Evolutionary conservation across 2,329 filamentous ascomycete genomes (phyloP).

Genomic region (Cladophialophora exuberans): DNA sequence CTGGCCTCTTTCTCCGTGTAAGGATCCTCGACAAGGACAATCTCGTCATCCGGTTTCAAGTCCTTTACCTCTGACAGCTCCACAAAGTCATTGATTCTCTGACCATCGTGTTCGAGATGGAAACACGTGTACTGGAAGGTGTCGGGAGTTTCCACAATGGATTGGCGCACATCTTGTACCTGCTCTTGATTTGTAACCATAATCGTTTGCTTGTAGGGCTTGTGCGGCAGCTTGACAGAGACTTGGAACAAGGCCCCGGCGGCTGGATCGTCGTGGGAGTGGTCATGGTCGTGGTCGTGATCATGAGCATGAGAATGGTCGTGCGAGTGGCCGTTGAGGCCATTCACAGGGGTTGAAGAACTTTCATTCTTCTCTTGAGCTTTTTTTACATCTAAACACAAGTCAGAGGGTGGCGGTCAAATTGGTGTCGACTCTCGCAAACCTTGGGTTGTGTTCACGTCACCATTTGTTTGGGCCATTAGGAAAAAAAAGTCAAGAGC

Average conservation of each 20-base stretch:
- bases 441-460: slow-evolving; percentile 33
- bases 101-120: slow-evolving; percentile 87
- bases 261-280: slow-evolving; percentile 29
- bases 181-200: slow-evolving; percentile 94
- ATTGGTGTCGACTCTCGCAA: slow-evolving; percentile 1
- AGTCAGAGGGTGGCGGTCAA: slow-evolving; percentile 3
- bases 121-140: slow-evolving; percentile 99
- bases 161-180: slow-evolving; percentile 94
- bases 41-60: slow-evolving; percentile 74
- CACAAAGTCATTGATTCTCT: slow-evolving; percentile 92
- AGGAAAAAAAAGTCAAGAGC: slow-evolving; percentile 17
- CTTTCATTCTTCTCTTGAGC: slow-evolving; percentile 12
- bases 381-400: slow-evolving; percentile 20
- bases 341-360: slow-evolving; percentile 20
- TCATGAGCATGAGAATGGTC: slow-evolving; percentile 18
- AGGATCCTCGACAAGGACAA: slow-evolving; percentile 85
- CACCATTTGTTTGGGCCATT: slow-evolving; percentile 33
- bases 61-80: slow-evolving; percentile 87
- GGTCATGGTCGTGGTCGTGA: slow-evolving; percentile 30
- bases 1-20: slow-evolving; percentile 98
- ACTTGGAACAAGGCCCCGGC: slow-evolving; percentile 66
- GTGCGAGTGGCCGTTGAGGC: slow-evolving; percentile 24
- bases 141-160: slow-evolving; percentile 87
- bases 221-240: slow-evolving; percentile 79
- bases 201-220: slow-evolving; percentile 77